These are phyloP conservation scores for Leccinum insolens DNA, from an alignment of 1,284 basidiomycete species.

Conservation along the genomic window DNA sequence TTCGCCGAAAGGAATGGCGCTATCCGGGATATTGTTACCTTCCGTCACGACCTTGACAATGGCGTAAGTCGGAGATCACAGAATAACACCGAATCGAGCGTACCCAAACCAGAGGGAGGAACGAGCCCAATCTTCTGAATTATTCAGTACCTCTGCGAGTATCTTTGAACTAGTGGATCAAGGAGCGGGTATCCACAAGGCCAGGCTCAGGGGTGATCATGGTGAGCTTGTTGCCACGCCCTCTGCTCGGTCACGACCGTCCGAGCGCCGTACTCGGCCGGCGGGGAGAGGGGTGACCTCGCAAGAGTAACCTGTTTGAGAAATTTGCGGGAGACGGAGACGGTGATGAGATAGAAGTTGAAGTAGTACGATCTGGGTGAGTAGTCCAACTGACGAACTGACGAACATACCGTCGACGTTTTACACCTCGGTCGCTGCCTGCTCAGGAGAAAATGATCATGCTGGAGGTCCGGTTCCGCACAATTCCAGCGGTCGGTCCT, in stretches of 20 bases:
- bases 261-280: conserved; percentile 13
- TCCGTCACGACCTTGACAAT: conserved; percentile 32
- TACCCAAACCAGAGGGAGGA: conserved; percentile 36
- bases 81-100: neutral
- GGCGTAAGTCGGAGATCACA: neutral
- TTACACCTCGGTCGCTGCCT: neutral
- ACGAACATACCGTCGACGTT: neutral
- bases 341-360: too few relatives aligned
- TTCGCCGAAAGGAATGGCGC: conserved; percentile 36
- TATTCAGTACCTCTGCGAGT: conserved; percentile 34
- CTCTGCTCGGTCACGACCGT: conserved; percentile 14
- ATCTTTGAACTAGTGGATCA: conserved; percentile 30
- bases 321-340: conserved; percentile 16
- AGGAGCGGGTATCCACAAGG: conserved; percentile 15
- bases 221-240: conserved; percentile 18
- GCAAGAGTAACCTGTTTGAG: conserved; percentile 2
- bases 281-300: conserved; percentile 17
- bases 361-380: too few relatives aligned
- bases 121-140: conserved; percentile 33
- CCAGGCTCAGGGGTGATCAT: conserved; percentile 14
- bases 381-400: too few relatives aligned
- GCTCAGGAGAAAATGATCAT: neutral
- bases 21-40: conserved; percentile 33
- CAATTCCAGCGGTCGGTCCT: conserved; percentile 25
- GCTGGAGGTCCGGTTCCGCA: conserved; percentile 29